Percentiles rank a stretch among this genome's conserved stretches.
phyloP scores from a whole-genome alignment of 2,329 filamentous ascomycete genomes.

The Penicillium griseofulvum region DNA sequence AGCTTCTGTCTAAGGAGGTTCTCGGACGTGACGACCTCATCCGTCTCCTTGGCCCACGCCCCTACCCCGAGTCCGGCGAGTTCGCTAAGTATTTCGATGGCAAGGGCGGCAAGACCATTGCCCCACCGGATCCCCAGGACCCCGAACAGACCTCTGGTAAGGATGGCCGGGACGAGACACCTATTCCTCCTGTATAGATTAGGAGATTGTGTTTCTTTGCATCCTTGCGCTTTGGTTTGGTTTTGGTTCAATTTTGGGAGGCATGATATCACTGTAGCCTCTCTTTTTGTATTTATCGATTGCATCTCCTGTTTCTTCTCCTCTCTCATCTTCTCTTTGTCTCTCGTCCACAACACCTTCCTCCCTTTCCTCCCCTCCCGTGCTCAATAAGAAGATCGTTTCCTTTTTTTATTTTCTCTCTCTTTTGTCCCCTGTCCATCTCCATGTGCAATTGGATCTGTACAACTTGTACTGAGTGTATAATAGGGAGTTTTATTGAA shows the following conservation, averaged over 20 bases:
- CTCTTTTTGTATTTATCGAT: slow-evolving; percentile 27
- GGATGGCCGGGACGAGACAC: slow-evolving; percentile 37
- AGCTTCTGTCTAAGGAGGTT: slow-evolving; percentile 88
- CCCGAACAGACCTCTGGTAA: slow-evolving; percentile 42
- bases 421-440: slow-evolving; percentile 2
- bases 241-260: slow-evolving; percentile 23
- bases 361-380: slow-evolving; percentile 17
- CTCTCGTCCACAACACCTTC: slow-evolving; percentile 12
- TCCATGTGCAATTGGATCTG: slow-evolving; percentile 2
- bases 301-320: slow-evolving; percentile 20
- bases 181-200: slow-evolving; percentile 21
- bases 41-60: slow-evolving; percentile 76
- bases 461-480: slow-evolving; percentile 24
- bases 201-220: slow-evolving; percentile 1
- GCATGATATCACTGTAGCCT: slow-evolving; percentile 29
- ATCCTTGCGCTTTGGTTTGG: slow-evolving; percentile 18
- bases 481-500: slow-evolving; percentile 22
- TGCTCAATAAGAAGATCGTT: slow-evolving; percentile 28
- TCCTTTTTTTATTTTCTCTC: slow-evolving; percentile 7
- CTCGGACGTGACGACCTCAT: slow-evolving; percentile 90
- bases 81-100: slow-evolving; percentile 90
- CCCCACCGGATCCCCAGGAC: slow-evolving; percentile 49
- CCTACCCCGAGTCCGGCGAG: slow-evolving; percentile 80
- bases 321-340: slow-evolving; percentile 20
- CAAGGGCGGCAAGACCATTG: slow-evolving; percentile 49